Percentiles rank a stretch among this genome's conserved stretches.
These are phyloP conservation scores for Globisporangium abappressorium DNA, from an alignment of 352 stramenopile genomes.

Conservation along the genomic window DNA sequence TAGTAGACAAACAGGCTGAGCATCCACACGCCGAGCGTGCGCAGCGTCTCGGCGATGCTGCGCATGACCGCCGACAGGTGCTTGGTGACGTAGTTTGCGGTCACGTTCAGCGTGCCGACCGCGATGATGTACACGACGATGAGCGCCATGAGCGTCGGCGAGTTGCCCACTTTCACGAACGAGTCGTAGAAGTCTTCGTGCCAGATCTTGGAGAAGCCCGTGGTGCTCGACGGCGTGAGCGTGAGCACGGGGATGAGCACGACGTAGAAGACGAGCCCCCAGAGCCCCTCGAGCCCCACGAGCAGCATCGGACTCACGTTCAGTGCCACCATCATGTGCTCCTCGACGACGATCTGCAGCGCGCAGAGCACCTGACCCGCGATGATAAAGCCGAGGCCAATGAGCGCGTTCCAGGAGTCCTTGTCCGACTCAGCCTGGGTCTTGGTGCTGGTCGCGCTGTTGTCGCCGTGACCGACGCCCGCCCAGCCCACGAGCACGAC, in stretches of 20 bases:
- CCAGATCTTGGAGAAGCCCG: constrained; percentile 67
- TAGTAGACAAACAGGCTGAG: constrained; percentile 81
- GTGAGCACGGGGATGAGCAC: constrained; percentile 67
- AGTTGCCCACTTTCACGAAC: constrained; percentile 73
- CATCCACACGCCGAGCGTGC: constrained; percentile 76
- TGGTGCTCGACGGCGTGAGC: constrained; percentile 42
- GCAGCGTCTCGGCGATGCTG: constrained; percentile 78
- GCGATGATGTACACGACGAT: constrained; percentile 66
- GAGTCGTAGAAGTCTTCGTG: constrained; percentile 83
- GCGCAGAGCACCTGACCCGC: constrained; percentile 77
- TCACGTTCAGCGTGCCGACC: constrained; percentile 80
- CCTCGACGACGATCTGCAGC: constrained; percentile 88
- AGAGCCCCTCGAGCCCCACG: constrained; percentile 85
- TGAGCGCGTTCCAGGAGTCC: constrained; percentile 48
- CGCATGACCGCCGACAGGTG: constrained; percentile 81
- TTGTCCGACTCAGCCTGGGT: constrained; percentile 8
- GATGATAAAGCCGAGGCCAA: constrained; percentile 79
- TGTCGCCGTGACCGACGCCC: constrained; percentile 36
- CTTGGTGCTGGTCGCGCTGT: constrained; percentile 7
- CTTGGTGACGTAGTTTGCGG: constrained; percentile 85
- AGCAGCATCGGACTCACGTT: constrained; percentile 86
- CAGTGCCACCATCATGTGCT: constrained; percentile 82
- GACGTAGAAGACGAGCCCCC: constrained; percentile 82
- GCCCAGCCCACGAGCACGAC: constrained; percentile 72
- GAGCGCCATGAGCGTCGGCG: constrained; percentile 46